These are phyloP conservation scores for Moesziomyces aphidis DNA, from an alignment of 1,284 basidiomycete genomes.

Conservation along the genomic window DNA sequence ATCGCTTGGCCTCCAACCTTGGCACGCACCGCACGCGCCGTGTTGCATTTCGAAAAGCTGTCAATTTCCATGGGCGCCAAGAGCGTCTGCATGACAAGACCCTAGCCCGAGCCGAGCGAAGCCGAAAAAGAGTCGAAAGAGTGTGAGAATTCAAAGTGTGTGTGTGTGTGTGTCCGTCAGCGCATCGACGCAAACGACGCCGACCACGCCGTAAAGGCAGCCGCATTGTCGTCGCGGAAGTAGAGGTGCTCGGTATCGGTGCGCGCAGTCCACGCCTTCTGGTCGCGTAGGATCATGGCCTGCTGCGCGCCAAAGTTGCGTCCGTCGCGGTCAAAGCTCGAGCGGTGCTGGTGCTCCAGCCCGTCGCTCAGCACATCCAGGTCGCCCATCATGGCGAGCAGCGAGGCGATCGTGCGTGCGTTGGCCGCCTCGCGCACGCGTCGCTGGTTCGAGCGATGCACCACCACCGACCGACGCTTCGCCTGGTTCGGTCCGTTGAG, in stretches of 20 bases:
- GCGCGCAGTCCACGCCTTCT: constrained; percentile 61
- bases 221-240: constrained; percentile 59
- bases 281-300: constrained; percentile 62
- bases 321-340: constrained; percentile 57
- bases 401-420: constrained; percentile 47
- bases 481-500: constrained; percentile 41
- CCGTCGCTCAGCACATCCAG: constrained; percentile 58
- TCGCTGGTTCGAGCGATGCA: constrained; percentile 39
- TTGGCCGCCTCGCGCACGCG: constrained; percentile 52
- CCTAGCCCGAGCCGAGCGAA: too few species aligned
- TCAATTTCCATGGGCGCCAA: too few species aligned
- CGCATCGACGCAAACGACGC: constrained; percentile 45
- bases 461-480: constrained; percentile 24
- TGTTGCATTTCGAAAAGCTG: too few species aligned
- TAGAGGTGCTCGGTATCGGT: constrained; percentile 55
- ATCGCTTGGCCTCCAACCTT: too few species aligned
- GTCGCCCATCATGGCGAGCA: constrained; percentile 62
- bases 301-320: constrained; percentile 63
- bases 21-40: too few species aligned
- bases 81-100: too few species aligned
- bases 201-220: constrained; percentile 50
- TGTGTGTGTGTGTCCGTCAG: constrained; percentile 1
- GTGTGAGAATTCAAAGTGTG: too few species aligned
- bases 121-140: too few species aligned
- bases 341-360: constrained; percentile 47